A percentile compares a stretch with the other conserved stretches of the same genome.
These are phyloP conservation scores for Hymenoscyphus scutula DNA, from an alignment of 2,329 filamentous ascomycete genomes.

Conservation along the genomic window DNA sequence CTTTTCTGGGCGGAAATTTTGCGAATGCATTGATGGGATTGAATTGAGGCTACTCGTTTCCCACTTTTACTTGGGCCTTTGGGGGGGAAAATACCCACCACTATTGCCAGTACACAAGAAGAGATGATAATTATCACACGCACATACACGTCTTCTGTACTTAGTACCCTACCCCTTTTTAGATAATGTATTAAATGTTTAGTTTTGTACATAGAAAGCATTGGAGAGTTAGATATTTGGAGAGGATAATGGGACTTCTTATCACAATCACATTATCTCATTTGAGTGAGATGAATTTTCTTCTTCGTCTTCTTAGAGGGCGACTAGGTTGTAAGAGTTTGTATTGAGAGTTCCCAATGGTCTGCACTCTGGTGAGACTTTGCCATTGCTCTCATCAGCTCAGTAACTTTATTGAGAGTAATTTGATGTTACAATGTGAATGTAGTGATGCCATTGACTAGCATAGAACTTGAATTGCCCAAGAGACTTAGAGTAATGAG, in stretches of 20 bases:
- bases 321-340: no score
- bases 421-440: no score
- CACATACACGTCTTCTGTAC: background rate
- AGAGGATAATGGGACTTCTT: background rate
- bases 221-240: background rate
- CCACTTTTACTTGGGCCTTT: background rate
- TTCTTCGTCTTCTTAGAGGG: background rate
- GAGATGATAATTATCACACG: background rate
- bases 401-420: no score
- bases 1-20: background rate
- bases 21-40: conserved; percentile 4
- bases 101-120: background rate
- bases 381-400: no score
- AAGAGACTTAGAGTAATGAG: no score
- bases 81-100: background rate
- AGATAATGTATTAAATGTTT: background rate
- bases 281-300: background rate
- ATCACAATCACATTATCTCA: background rate
- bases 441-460: no score
- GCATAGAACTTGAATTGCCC: no score
- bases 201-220: background rate
- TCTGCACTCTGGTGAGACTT: no score
- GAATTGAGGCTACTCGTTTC: background rate
- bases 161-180: background rate
- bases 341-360: no score